These are phyloP conservation scores for Rhododendron vialii DNA, from an alignment of 148 eudicot species.

Conservation along the genomic window DNA sequence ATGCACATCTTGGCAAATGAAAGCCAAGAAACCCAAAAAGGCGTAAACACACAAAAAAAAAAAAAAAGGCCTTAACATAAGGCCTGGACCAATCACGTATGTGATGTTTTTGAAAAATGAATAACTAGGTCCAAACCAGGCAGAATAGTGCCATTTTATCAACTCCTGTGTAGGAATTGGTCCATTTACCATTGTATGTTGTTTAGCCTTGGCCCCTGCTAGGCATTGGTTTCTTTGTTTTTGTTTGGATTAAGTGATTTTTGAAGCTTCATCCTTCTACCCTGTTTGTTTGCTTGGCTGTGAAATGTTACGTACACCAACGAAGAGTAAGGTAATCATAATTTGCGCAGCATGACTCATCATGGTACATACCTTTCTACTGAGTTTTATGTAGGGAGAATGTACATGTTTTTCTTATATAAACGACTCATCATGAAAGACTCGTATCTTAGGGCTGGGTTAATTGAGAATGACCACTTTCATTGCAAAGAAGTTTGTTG, in stretches of 20 bases:
- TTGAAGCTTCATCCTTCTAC: not conserved
- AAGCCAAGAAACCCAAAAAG: not conserved
- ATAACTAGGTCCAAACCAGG: not conserved
- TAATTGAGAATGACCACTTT: not conserved
- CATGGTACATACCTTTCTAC: not conserved
- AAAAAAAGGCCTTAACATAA: not conserved
- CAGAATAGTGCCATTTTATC: not conserved
- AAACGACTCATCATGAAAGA: not conserved
- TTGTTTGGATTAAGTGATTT: not conserved
- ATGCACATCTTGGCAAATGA: not conserved
- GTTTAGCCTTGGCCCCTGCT: not conserved
- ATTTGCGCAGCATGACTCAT: not conserved
- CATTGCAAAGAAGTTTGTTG: not conserved
- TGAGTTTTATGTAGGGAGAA: constrained; percentile 47
- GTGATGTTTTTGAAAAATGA: not conserved
- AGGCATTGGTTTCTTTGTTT: not conserved
- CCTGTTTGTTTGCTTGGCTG: not conserved
- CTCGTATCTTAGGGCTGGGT: not conserved
- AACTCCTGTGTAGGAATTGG: not conserved
- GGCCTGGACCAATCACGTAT: not conserved
- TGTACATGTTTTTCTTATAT: constrained; percentile 48
- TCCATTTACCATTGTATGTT: not conserved
- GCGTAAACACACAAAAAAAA: too few species aligned
- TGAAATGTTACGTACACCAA: not conserved
- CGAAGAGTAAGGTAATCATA: not conserved